These are phyloP conservation scores for Thalassiosira sp. DNA, from an alignment of 352 stramenopile species.

Conservation along the genomic window DNA sequence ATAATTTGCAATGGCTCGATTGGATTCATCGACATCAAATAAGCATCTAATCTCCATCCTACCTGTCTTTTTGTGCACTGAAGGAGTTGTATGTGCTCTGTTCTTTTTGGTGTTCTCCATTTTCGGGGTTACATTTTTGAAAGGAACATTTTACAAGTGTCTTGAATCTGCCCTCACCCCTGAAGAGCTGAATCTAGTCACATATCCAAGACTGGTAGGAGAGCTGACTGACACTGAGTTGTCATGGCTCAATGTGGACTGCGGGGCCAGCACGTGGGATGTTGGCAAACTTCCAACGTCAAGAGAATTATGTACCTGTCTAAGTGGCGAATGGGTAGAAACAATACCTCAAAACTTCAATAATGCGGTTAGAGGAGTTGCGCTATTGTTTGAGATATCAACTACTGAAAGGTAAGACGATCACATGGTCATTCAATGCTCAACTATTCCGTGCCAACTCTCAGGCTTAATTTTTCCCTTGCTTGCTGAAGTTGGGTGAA, in stretches of 20 bases:
- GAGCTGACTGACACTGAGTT: slow-evolving; percentile 27
- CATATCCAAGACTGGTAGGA: slow-evolving; percentile 31
- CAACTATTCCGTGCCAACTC: no score
- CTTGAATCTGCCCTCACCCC: slow-evolving; percentile 73
- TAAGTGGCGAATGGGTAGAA: slow-evolving; percentile 39
- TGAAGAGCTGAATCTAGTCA: slow-evolving; percentile 33
- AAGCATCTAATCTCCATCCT: slow-evolving; percentile 45
- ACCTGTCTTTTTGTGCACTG: not conserved
- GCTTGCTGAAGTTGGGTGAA: slow-evolving; percentile 80
- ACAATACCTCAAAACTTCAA: slow-evolving; percentile 64
- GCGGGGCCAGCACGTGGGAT: slow-evolving; percentile 22
- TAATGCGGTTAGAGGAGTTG: slow-evolving; percentile 81
- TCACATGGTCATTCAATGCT: not conserved
- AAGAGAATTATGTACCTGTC: slow-evolving; percentile 63
- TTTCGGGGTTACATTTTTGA: slow-evolving; percentile 91
- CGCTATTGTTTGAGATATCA: slow-evolving; percentile 90
- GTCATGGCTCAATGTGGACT: slow-evolving; percentile 34
- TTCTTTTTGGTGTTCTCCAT: slow-evolving; percentile 96
- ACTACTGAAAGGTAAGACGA: slow-evolving; percentile 85
- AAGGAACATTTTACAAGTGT: slow-evolving; percentile 88
- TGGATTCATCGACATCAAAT: not conserved
- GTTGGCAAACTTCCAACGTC: slow-evolving; percentile 47
- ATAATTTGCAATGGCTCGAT: not conserved
- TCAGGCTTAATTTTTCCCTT: not conserved
- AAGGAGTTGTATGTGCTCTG: slow-evolving; percentile 87